Base-by-base conservation (phyloP, 1,284 basidiomycete species). In the Puccinia polysora region DNA sequence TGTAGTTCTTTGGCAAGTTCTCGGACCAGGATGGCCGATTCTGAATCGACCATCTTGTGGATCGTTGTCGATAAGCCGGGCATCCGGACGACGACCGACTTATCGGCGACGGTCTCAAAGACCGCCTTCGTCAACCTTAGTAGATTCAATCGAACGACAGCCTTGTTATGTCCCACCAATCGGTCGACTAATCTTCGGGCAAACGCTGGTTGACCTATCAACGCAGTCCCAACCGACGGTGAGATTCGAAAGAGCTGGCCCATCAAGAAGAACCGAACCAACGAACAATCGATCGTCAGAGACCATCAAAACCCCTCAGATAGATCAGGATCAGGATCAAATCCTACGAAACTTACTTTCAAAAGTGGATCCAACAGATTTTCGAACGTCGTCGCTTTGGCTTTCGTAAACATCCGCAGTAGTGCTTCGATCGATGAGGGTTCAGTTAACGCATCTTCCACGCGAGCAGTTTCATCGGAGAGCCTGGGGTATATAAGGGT, bases 361-460 rank as follows among this genome's bases (percentile, higher is more conserved):
- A 80, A 76, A 18, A 80, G 76, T 12, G 92, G 91, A 74, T 97
- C 95, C 5, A 98, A 84, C 23, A 97, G 83, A 76, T 91, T 92
- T 80, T 97, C 95, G 79, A 97, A 97, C 0, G 91, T 93, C 75
- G 90, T 90, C 20, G 90, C 87, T 78, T 94, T 92, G 25, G 91
- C 87, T 3, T 87, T 85, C 56, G 90, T 87, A 79, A 97, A 97
- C 79, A 90, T 90, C 74, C 85, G 85, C 36, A 94, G 83, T 12
- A 98, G 82, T 0, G 85, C 83, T 6, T 91, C 88, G 18, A 91
- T 81, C 0, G 90, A 83, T 2, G 83, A 81, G 0, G 85, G 81
- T 77, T 89, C 88, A 53, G 89, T 81, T 0, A 98, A 83, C 40
- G 88, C 87, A 77, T 94, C 91, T 79, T 97, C 95, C 4, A 98